These are phyloP conservation scores for Diplodia corticola DNA, from an alignment of 2,329 filamentous ascomycete species.

Conservation along the genomic window DNA sequence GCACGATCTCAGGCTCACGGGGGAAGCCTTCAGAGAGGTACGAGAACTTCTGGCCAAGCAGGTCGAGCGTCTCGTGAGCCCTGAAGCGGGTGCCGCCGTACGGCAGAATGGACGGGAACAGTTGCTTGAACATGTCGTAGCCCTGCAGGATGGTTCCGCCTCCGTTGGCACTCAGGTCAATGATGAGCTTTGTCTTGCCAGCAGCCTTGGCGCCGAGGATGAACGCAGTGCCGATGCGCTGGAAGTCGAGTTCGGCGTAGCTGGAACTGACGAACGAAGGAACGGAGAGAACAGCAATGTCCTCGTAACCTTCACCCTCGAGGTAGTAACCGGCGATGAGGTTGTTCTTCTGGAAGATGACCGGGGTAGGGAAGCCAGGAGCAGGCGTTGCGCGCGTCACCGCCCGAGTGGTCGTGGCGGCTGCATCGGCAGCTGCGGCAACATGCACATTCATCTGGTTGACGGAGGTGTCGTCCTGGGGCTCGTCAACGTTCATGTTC, in stretches of 20 bases:
- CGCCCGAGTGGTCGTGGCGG: constrained; percentile 28
- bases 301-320: constrained; percentile 45
- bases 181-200: constrained; percentile 60
- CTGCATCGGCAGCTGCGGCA: constrained; percentile 21
- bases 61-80: constrained; percentile 49
- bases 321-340: constrained; percentile 51
- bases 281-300: constrained; percentile 49
- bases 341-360: constrained; percentile 39
- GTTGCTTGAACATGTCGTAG: constrained; percentile 61
- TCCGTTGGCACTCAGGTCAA: constrained; percentile 60
- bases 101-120: constrained; percentile 53
- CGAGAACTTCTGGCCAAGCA: constrained; percentile 46
- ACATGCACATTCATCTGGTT: neutral
- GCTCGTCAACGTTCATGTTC: constrained; percentile 1
- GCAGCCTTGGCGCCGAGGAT: constrained; percentile 47
- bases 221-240: constrained; percentile 44
- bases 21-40: constrained; percentile 35
- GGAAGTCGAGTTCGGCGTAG: constrained; percentile 39
- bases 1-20: constrained; percentile 34
- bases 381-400: constrained; percentile 24
- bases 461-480: neutral
- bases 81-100: constrained; percentile 56
- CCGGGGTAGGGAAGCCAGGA: constrained; percentile 39
- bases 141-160: constrained; percentile 62
- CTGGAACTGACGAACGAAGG: constrained; percentile 43